Base-by-base conservation (phyloP, 768 basidiomycete genomes). In the Chalciporus chontae region DNA sequence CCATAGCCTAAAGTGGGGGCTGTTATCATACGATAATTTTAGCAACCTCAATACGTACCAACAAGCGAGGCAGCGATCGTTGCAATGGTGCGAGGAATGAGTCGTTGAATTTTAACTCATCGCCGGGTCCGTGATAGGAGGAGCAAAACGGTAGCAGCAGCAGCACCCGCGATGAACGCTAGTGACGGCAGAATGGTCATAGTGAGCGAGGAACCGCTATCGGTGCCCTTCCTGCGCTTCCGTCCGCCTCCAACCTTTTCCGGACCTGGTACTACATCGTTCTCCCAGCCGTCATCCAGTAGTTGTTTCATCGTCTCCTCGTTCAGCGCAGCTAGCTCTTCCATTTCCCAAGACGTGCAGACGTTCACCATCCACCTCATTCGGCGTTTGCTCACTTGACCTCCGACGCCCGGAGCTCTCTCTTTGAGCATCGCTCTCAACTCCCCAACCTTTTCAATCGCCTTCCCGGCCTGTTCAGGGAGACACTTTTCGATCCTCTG, bases 321-420 rank as follows among this genome's bases (percentile, higher is more conserved):
- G 65, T 91, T 81, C 58, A 94, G 73, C 48, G 66, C 54, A 3
- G 79, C 81, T 51, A 99, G 78, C 48, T 94, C 87, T 40, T 87
- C 88, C 73, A 97, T 73, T 27, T 78, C 72, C 94, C 94, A 98
- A 26, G 73, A 67, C 52, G 90, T 90, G 69, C 92, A 97, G 19
- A 96, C 72, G 53, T 77, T 78, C 17, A 85, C 80, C 87, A 96
- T 94, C 92, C 91, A 94, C 56, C 77, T 78, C 94, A 97, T 97
- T 63, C 95, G 73, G 61, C 77, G 78, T 66, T 82, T 81, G 37
- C 92, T 84, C 45, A 88, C 59, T 43, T 77, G 73, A 3, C 92
- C 91, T 7, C 90, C 92, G 4, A 90, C 83, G 0, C 90, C 94
- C 1, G 88, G 87, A 13, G 87, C 92, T 29, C 86, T 77, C 63